phyloP scores from a whole-genome alignment of 306 rosid genomes.

The Cicer judaicum region DNA sequence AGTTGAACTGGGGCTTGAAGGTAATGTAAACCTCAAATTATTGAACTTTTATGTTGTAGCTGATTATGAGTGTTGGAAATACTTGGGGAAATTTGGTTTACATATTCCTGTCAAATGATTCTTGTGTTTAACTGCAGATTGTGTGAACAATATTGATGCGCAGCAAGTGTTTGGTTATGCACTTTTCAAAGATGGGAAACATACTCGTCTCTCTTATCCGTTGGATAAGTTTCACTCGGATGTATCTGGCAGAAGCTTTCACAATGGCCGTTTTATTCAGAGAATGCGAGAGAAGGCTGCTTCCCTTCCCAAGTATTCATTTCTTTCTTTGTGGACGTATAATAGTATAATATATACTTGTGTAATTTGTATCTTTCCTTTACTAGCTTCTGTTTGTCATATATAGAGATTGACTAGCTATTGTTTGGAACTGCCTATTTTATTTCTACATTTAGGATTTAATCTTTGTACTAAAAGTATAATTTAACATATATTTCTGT shows the following conservation, averaged over 20 bases:
- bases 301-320: constrained; percentile 75
- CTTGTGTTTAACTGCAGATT: constrained; percentile 63
- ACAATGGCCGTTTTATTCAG: constrained; percentile 97
- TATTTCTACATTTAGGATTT: constrained; percentile 19
- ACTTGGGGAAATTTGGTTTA: background rate
- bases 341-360: constrained; percentile 29
- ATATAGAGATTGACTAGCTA: constrained; percentile 22
- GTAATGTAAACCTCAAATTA: constrained; percentile 46
- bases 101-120: constrained; percentile 21
- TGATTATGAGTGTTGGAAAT: constrained; percentile 8
- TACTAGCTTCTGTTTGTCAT: constrained; percentile 32
- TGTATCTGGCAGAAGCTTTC: constrained; percentile 95
- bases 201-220: constrained; percentile 85
- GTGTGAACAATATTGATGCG: constrained; percentile 83
- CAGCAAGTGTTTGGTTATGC: constrained; percentile 93
- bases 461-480: background rate
- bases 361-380: constrained; percentile 13
- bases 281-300: constrained; percentile 94
- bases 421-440: constrained; percentile 14
- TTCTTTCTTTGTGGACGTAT: constrained; percentile 37
- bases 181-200: constrained; percentile 92
- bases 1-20: constrained; percentile 91
- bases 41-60: constrained; percentile 9
- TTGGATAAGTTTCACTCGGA: constrained; percentile 90
- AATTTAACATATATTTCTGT: background rate